Evolutionary conservation across 2,329 filamentous ascomycete genomes (phyloP).

Genomic region (Exophiala sp.): DNA sequence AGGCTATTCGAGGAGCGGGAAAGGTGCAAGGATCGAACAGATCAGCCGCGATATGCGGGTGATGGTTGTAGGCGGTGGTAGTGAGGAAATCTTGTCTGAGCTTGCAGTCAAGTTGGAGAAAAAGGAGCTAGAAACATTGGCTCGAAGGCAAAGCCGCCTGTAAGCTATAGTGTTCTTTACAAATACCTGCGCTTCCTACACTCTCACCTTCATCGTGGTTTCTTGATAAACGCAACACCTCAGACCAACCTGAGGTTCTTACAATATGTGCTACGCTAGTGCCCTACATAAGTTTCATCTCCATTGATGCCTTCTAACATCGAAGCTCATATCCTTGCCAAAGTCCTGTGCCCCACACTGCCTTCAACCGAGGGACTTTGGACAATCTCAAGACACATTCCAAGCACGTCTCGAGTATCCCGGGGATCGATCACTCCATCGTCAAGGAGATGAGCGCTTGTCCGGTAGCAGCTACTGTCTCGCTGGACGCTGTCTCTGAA

Average conservation of each 20-base stretch:
- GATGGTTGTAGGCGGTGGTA: conserved; percentile 63
- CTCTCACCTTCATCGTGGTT: too few relatives aligned
- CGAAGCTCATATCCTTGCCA: conserved; percentile 26
- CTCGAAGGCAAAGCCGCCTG: conserved; percentile 24
- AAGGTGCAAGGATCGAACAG: conserved; percentile 69
- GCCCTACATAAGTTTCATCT: neutral
- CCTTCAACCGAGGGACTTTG: conserved; percentile 28
- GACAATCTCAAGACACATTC: conserved; percentile 38
- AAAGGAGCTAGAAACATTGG: conserved; percentile 54
- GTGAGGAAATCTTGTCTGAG: conserved; percentile 70
- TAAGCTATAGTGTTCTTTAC: conserved; percentile 1
- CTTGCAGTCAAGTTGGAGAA: conserved; percentile 66
- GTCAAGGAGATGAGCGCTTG: conserved; percentile 34
- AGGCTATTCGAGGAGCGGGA: conserved; percentile 65
- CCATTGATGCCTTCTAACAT: neutral
- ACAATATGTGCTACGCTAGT: neutral
- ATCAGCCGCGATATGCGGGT: conserved; percentile 61
- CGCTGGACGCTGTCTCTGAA: conserved; percentile 31
- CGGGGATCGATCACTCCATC: conserved; percentile 40
- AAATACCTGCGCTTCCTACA: too few relatives aligned
- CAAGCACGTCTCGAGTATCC: conserved; percentile 38
- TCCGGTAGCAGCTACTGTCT: conserved; percentile 37
- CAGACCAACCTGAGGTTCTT: neutral
- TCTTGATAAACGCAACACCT: too few relatives aligned
- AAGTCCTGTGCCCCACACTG: conserved; percentile 28